Base-by-base conservation (phyloP, 805 yeast genomes). In the Pichia nanzhaoensis region DNA sequence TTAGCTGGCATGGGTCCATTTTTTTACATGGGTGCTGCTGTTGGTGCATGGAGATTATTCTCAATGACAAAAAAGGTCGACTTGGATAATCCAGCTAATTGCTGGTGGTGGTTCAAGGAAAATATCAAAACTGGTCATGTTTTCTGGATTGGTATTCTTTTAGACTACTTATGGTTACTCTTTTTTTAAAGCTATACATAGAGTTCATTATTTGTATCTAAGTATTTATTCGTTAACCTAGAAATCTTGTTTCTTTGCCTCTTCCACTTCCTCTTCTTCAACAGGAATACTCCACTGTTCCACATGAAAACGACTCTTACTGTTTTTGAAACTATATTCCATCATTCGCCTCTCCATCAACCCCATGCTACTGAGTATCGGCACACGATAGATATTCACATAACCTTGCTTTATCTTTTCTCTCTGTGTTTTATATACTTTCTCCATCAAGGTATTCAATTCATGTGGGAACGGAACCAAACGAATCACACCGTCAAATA, bases 251-350 rank as follows among this genome's bases (percentile, higher is more conserved):
- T 39, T 44, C 27, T 39, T 44, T 1, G 20, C 24, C 16, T 39
- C 49, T 16, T 46, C 50, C 4, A 40, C 46, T 12, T 52, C 52
- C n/a, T 73, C 84, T 47, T 84, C 95, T 46, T 89, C 96, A 2
- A 91, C 95, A 0, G 99, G 98, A 41, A 93, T 93, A n/a, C 95
- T 87, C 95, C 96, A 93, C 56, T 82, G 87, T 53, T 86, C 91
- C 43, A 93, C 82, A 56, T 86, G 96, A 59, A 91, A 88, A 55
- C 75, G 80, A 61, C 80, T 78, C 51, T 84, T 75, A 13, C 96
- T 91, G 52, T 88, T 86, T 58, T 82, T 81, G 66, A 90, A 91
- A 5, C 95, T 88, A 61, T 77, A 82, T 63, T 90, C 97, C 48
- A 84, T 82, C 47, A 71, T 70, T 46, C 79, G 75, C 1, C 78